Percentiles rank a stretch among this genome's conserved stretches.
Conservation (phyloP, 345 rosid genomes). For the Lepidium aucheri region DNA sequence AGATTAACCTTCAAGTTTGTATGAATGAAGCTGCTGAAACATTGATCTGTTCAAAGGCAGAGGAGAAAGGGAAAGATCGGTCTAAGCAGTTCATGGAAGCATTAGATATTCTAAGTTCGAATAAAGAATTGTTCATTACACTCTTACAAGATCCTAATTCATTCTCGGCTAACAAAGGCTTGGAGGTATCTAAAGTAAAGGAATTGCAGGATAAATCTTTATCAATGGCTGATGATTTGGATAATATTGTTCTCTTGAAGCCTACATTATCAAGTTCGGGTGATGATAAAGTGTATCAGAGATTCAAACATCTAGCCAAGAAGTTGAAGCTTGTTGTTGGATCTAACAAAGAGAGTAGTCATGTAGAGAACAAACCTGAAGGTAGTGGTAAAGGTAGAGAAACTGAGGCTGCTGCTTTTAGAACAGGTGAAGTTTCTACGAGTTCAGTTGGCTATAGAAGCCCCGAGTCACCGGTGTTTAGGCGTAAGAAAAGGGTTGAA, state of each 20-base stretch:
- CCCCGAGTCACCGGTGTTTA: slow-evolving; percentile 20
- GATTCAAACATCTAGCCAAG: slow-evolving; percentile 48
- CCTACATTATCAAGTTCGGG: slow-evolving; percentile 30
- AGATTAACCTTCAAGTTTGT: slow-evolving; percentile 41
- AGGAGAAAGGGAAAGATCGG: slow-evolving; percentile 23
- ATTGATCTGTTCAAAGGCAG: slow-evolving; percentile 42
- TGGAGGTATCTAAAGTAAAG: slow-evolving; percentile 33
- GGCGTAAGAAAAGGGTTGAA: slow-evolving; percentile 31
- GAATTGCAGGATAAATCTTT: background rate
- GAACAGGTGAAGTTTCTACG: slow-evolving; percentile 19
- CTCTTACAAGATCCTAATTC: slow-evolving; percentile 75
- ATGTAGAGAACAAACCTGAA: slow-evolving; percentile 5
- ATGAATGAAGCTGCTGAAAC: slow-evolving; percentile 52
- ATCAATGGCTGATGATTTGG: slow-evolving; percentile 17
- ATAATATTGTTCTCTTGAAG: slow-evolving; percentile 45
- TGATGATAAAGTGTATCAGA: slow-evolving; percentile 31
- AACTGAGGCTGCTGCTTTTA: slow-evolving; percentile 7
- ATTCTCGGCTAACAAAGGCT: slow-evolving; percentile 44
- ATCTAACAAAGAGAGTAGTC: slow-evolving; percentile 30
- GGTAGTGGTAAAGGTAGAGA: slow-evolving; percentile 21
- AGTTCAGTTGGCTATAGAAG: slow-evolving; percentile 25
- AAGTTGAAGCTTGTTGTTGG: slow-evolving; percentile 49
- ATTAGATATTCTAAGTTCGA: slow-evolving; percentile 53
- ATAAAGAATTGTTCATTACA: slow-evolving; percentile 57
- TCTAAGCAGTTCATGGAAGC: slow-evolving; percentile 70